Base-by-base conservation (phyloP, 176 grass and related monocot species). In the Thinopyrum elongatum region DNA sequence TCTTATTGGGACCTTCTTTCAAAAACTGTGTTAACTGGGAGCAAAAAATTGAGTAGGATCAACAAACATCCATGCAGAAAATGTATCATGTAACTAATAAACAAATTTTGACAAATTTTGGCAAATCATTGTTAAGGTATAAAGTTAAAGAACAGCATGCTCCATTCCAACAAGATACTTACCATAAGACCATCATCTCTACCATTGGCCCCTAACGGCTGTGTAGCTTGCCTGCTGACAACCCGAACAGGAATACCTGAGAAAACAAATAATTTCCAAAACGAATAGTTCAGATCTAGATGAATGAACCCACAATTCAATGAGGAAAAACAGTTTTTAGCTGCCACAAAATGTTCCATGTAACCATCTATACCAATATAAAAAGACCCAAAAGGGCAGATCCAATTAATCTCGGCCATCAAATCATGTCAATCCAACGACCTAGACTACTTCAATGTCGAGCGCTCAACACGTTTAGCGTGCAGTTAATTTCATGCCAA, bases 161-260 rank as follows among this genome's bases (percentile, higher is more conserved):
- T 91, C 64, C 69, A 78, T 65, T 47, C 61, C 30, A 91, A 78
- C 29, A 91, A 76, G 11, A 83, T 58, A 94, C 93, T 90, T 79
- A 98, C 93, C 76, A 92, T 29, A 83, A 86, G 74, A 79, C 95
- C 89, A 83, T 98, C 93, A 55, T 98, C 95, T 87, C 93, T 91
- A 77, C 93, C 93, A 70, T 92, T 95, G 67, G 83, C 85, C 65
- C 95, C 95, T 79, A 98, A 91, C 35, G 84, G 70, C 58, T 93
- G 91, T 35, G 83, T 74, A 34, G 82, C 73, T 72, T 90, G 87
- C 74, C 91, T 92, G 63, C 58, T 82, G 62, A 90, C 70, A 81
- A 95, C 86, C 80, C 85, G 81, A 80, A 98, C 77, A 87, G 28
- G 79, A 85, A 86, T 33, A 91, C 95, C 93, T 98, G 78, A 83